phyloP scores from a whole-genome alignment of 305 asterid species.

The Solanum hybrid region DNA sequence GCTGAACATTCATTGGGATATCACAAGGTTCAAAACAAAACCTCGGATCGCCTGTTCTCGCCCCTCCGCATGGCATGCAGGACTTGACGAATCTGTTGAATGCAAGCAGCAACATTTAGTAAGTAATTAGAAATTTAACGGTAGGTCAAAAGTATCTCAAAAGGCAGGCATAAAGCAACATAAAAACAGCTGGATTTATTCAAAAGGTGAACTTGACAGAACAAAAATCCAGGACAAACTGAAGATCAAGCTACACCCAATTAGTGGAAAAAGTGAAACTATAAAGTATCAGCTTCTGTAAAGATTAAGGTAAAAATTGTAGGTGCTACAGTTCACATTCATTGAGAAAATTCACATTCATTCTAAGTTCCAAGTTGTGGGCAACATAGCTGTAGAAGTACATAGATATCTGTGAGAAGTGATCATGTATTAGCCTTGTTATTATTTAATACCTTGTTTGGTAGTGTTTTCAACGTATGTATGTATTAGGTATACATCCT shows the following conservation, averaged over 20 bases:
- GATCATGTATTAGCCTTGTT: not conserved
- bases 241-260: not conserved
- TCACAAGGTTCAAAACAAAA: conserved; percentile 13
- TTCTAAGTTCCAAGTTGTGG: not conserved
- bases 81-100: conserved; percentile 33
- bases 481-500: not conserved
- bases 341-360: not conserved
- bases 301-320: not conserved
- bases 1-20: not conserved
- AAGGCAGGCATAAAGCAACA: not conserved
- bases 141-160: not conserved
- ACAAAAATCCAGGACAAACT: not conserved
- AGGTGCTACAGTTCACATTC: not conserved
- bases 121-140: not conserved
- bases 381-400: not conserved
- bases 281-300: not conserved
- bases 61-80: conserved; percentile 30
- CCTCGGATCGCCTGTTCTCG: conserved; percentile 28
- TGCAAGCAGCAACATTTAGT: not conserved
- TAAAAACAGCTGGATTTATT: not conserved
- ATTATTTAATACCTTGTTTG: not conserved
- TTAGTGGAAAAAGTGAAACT: not conserved
- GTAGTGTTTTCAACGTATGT: not conserved
- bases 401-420: not conserved
- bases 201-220: not conserved